phyloP scores from a whole-genome alignment of 2,329 filamentous ascomycete species.

The Xylaria polymorpha region DNA sequence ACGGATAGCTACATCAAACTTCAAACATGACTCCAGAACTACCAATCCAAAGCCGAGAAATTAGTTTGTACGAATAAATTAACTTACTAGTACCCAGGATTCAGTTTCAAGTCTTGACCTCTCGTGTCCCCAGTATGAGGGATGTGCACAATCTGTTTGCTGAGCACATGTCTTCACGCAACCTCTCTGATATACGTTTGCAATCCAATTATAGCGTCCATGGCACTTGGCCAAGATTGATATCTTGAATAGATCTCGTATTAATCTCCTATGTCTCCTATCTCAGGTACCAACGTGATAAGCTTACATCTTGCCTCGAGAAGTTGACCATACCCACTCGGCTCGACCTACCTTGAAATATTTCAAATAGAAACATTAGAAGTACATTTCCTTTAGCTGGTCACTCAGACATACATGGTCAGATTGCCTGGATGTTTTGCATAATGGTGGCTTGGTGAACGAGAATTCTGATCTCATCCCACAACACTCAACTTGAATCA shows the following conservation, averaged over 20 bases:
- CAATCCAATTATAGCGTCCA: background rate
- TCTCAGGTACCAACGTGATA: background rate
- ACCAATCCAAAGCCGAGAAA: slow-evolving; percentile 26
- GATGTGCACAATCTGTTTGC: slow-evolving; percentile 14
- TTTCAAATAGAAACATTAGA: background rate
- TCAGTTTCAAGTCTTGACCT: background rate
- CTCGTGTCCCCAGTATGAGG: background rate
- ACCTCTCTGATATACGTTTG: background rate
- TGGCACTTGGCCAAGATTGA: background rate
- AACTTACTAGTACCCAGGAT: background rate
- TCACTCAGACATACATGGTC: slow-evolving; percentile 17
- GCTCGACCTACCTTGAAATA: slow-evolving; percentile 17
- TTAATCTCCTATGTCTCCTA: background rate
- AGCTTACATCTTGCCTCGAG: background rate
- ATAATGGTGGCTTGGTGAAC: slow-evolving; percentile 32
- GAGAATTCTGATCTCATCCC: slow-evolving; percentile 20
- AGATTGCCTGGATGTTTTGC: slow-evolving; percentile 20
- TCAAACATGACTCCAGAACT: background rate
- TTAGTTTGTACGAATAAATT: slow-evolving; percentile 25
- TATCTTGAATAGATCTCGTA: background rate
- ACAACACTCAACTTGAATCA: slow-evolving; percentile 39
- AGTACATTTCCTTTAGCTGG: background rate
- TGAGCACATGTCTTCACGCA: background rate
- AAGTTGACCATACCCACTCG: background rate
- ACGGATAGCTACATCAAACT: slow-evolving; percentile 37